These are phyloP conservation scores for Boletus reticulatus DNA, from an alignment of 768 basidiomycete species.

Conservation along the genomic window DNA sequence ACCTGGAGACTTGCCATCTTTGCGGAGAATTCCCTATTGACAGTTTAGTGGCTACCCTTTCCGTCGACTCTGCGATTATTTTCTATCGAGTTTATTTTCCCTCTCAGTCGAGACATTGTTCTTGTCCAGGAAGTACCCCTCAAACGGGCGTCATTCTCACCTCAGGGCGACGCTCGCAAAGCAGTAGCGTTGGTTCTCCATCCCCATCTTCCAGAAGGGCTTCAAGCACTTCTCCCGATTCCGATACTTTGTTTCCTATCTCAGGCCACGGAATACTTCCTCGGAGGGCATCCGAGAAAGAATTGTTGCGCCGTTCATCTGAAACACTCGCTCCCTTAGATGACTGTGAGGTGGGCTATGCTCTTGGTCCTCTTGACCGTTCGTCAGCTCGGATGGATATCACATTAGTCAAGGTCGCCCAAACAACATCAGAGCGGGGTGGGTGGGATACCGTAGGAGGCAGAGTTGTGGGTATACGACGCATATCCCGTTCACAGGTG, in stretches of 20 bases:
- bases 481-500: constrained; percentile 50
- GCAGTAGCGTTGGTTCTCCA: constrained; percentile 51
- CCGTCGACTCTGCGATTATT: constrained; percentile 59
- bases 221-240: constrained; percentile 36
- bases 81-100: constrained; percentile 64
- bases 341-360: constrained; percentile 26
- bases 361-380: constrained; percentile 36
- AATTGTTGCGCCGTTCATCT: constrained; percentile 46
- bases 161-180: constrained; percentile 58
- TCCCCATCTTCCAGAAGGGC: constrained; percentile 50
- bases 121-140: constrained; percentile 55
- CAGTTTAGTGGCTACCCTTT: constrained; percentile 63
- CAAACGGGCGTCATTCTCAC: constrained; percentile 44
- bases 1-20: constrained; percentile 56
- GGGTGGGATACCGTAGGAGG: constrained; percentile 66
- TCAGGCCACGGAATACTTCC: constrained; percentile 80
- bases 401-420: constrained; percentile 50
- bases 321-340: constrained; percentile 42
- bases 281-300: constrained; percentile 71
- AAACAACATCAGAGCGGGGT: constrained; percentile 70
- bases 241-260: constrained; percentile 65
- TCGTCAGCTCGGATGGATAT: constrained; percentile 44
- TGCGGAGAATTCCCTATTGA: constrained; percentile 71
- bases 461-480: constrained; percentile 67
- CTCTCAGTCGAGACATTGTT: constrained; percentile 60